phyloP scores from a whole-genome alignment of 129 eudicot species.

The Erigeron canadensis region DNA sequence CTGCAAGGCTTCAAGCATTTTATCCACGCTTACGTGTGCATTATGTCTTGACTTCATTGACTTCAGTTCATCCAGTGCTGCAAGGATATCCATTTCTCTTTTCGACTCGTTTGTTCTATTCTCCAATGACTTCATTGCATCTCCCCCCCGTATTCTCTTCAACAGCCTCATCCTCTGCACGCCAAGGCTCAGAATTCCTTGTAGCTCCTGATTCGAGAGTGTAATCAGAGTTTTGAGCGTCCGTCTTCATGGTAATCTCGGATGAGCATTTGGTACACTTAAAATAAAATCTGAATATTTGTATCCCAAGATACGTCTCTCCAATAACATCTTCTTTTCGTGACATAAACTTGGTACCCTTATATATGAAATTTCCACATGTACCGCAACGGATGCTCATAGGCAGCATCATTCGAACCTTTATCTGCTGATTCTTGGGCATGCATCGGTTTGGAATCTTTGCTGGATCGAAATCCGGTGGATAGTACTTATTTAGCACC shows the following conservation, averaged over 20 bases:
- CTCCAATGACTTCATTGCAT: slow-evolving; percentile 80
- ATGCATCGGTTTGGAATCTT: slow-evolving; percentile 64
- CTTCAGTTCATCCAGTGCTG: slow-evolving; percentile 65
- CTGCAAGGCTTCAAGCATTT: slow-evolving; percentile 58
- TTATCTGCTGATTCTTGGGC: slow-evolving; percentile 74
- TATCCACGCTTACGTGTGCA: slow-evolving; percentile 69
- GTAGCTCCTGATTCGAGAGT: slow-evolving; percentile 63
- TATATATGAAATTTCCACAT: slow-evolving; percentile 68
- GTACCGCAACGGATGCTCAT: slow-evolving; percentile 75
- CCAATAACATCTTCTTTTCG: slow-evolving; percentile 73
- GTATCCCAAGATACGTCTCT: slow-evolving; percentile 78
- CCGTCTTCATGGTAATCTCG: slow-evolving; percentile 70
- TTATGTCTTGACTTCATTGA: slow-evolving; percentile 77
- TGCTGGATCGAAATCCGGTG: slow-evolving; percentile 87
- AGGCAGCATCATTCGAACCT: slow-evolving; percentile 86
- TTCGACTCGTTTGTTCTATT: slow-evolving; percentile 62
- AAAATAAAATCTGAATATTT: slow-evolving; percentile 72
- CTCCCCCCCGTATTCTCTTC: too few relatives aligned
- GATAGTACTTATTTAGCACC: slow-evolving; percentile 78
- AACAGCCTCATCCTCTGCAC: slow-evolving; percentile 70
- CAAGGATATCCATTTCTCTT: slow-evolving; percentile 74
- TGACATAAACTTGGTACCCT: slow-evolving; percentile 76
- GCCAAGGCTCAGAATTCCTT: slow-evolving; percentile 75
- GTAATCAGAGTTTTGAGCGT: slow-evolving; percentile 76
- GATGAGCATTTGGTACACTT: slow-evolving; percentile 73